These are phyloP conservation scores for Sporothrix pseudoabietina DNA, from an alignment of 2,329 filamentous ascomycete genomes.

Conservation along the genomic window DNA sequence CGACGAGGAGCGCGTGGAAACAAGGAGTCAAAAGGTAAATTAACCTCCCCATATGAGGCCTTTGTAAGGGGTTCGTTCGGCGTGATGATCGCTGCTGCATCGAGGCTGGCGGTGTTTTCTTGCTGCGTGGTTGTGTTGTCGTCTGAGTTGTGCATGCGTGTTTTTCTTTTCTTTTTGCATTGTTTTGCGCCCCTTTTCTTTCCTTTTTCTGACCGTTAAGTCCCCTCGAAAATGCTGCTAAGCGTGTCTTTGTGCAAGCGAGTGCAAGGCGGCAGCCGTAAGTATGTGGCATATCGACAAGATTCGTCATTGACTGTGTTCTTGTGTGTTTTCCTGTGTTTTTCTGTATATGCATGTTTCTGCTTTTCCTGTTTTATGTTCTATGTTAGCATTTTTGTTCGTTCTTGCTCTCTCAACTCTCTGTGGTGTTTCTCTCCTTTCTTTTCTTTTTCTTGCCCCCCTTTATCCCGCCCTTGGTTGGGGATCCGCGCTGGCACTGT, in stretches of 20 bases:
- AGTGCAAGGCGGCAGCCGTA: background rate
- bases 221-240: background rate
- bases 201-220: background rate
- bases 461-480: conserved; percentile 2
- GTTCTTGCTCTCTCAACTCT: background rate
- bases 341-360: background rate
- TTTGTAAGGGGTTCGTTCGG: conserved; percentile 13
- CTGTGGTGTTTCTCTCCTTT: background rate
- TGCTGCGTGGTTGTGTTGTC: background rate
- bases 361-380: background rate
- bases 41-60: background rate
- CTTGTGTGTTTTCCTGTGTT: background rate
- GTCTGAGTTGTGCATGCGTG: background rate
- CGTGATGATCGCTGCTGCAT: conserved; percentile 14
- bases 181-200: conserved; percentile 13
- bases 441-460: background rate
- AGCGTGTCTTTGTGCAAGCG: background rate
- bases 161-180: background rate
- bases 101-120: background rate
- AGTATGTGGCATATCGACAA: background rate
- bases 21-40: conserved; percentile 12
- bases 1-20: background rate
- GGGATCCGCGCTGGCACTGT: conserved; percentile 1
- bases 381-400: background rate
- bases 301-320: background rate